Evolutionary conservation across 23 red algal species (phyloP).

Genomic region (Gracilaria caudata): DNA sequence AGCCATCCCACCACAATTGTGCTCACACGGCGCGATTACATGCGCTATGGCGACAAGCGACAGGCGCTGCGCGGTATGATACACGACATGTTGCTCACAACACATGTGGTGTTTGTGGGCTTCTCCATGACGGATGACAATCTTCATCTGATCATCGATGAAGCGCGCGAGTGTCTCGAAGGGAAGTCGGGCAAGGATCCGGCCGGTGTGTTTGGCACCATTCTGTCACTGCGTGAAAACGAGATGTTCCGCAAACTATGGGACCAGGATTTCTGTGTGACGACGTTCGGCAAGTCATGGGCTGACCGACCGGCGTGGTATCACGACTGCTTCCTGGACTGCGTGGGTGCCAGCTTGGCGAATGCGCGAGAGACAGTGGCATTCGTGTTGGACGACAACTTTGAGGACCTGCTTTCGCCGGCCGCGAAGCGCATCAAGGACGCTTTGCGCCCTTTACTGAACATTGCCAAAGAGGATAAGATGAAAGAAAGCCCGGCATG

Average conservation of each 20-base stretch:
- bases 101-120: slow-evolving; percentile 12
- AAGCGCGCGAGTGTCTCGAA: background rate
- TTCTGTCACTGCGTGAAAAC: slow-evolving; percentile 2
- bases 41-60: slow-evolving; percentile 7
- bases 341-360: background rate
- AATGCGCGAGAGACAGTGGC: background rate
- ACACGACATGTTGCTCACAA: background rate
- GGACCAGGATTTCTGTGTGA: slow-evolving; percentile 8
- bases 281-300: background rate
- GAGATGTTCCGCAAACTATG: slow-evolving; percentile 13
- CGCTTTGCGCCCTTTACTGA: background rate
- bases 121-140: slow-evolving; percentile 17
- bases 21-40: background rate
- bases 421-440: background rate
- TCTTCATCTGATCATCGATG: slow-evolving; percentile 4
- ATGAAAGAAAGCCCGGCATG: background rate
- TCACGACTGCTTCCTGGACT: slow-evolving; percentile 12
- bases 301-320: background rate
- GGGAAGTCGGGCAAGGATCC: slow-evolving; percentile 3
- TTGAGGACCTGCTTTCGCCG: slow-evolving; percentile 3
- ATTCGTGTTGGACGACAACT: slow-evolving; percentile 9
- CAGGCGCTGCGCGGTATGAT: slow-evolving; percentile 1
- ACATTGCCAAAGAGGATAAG: slow-evolving; percentile 2
- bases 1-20: background rate
- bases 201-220: slow-evolving; percentile 10